These are phyloP conservation scores for Lanmaoa pseudosensibilis DNA, from an alignment of 768 basidiomycete species.

Conservation along the genomic window DNA sequence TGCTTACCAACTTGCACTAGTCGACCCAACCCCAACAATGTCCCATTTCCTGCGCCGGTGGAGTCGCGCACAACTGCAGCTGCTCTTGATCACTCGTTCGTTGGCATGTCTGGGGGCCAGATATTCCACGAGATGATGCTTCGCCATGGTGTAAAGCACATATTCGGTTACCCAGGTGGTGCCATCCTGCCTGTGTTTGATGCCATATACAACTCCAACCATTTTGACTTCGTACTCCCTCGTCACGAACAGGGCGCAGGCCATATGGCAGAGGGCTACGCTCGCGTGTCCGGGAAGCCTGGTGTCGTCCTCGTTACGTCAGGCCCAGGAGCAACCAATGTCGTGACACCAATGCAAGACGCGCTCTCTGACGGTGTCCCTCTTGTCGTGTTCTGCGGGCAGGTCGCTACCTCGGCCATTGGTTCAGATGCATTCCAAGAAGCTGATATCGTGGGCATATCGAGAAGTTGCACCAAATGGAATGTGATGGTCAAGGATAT, in stretches of 20 bases:
- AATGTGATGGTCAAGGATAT: constrained; percentile 99
- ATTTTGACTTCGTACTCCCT: constrained; percentile 94
- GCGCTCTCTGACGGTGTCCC: constrained; percentile 93
- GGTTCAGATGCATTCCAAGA: constrained; percentile 99
- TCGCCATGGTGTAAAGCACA: constrained; percentile 90
- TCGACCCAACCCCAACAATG: constrained; percentile 40
- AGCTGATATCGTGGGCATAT: constrained; percentile 95
- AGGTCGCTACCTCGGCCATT: constrained; percentile 98
- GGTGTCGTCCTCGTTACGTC: constrained; percentile 98
- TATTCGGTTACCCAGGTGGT: constrained; percentile 98
- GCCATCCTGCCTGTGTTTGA: constrained; percentile 99
- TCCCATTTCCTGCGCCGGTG: constrained; percentile 36
- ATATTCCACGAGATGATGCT: constrained; percentile 99
- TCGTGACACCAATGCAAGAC: constrained; percentile 97
- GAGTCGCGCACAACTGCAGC: constrained; percentile 44
- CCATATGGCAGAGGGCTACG: constrained; percentile 99
- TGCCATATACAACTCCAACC: constrained; percentile 93
- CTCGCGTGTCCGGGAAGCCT: constrained; percentile 94
- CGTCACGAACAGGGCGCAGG: constrained; percentile 98
- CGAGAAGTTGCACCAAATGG: constrained; percentile 97
- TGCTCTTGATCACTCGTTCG: constrained; percentile 77
- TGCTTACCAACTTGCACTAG: constrained; percentile 55
- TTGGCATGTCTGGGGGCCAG: constrained; percentile 93
- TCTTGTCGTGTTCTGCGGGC: constrained; percentile 92
- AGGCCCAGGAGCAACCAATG: constrained; percentile 97